Evolutionary conservation across 768 basidiomycete species (phyloP).

Genomic region (Cytidiella melzeri): DNA sequence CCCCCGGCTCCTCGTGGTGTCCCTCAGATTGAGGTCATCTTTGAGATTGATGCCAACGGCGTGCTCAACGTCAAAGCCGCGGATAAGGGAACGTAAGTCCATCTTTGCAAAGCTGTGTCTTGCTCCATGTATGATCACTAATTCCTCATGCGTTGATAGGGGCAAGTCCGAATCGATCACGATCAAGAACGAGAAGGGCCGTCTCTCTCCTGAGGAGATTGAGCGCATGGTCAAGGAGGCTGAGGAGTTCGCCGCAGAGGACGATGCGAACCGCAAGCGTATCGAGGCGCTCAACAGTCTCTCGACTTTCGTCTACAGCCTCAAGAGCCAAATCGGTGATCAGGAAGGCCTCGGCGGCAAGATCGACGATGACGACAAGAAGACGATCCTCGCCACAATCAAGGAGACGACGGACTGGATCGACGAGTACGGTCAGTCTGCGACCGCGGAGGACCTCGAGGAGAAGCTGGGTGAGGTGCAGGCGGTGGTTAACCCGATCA

Average conservation of each 20-base stretch:
- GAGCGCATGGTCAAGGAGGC: slow-evolving; percentile 95
- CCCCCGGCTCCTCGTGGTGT: slow-evolving; percentile 95
- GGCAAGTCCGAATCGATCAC: slow-evolving; percentile 87
- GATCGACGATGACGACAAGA: slow-evolving; percentile 74
- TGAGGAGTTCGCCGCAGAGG: slow-evolving; percentile 82
- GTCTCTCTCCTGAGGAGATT: slow-evolving; percentile 59
- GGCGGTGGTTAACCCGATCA: slow-evolving; percentile 74
- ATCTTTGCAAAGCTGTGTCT: slow-evolving; percentile 17
- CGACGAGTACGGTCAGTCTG: slow-evolving; percentile 72
- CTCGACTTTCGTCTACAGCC: slow-evolving; percentile 77
- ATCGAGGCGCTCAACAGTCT: slow-evolving; percentile 82
- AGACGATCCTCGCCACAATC: slow-evolving; percentile 70
- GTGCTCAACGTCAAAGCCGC: slow-evolving; percentile 83
- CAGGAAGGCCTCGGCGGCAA: slow-evolving; percentile 90
- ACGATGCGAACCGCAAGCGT: slow-evolving; percentile 70
- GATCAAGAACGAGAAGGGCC: slow-evolving; percentile 94
- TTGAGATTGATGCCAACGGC: slow-evolving; percentile 54
- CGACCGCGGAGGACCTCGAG: slow-evolving; percentile 83
- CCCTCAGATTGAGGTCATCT: slow-evolving; percentile 95
- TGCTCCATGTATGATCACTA: too few relatives aligned
- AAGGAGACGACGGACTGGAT: slow-evolving; percentile 93
- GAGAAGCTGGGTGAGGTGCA: slow-evolving; percentile 79
- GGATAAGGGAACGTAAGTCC: slow-evolving; percentile 79
- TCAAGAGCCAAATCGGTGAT: slow-evolving; percentile 84
- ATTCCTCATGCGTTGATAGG: too few relatives aligned